Base-by-base conservation (phyloP, 768 basidiomycete genomes). In the Hericium alpestre region DNA sequence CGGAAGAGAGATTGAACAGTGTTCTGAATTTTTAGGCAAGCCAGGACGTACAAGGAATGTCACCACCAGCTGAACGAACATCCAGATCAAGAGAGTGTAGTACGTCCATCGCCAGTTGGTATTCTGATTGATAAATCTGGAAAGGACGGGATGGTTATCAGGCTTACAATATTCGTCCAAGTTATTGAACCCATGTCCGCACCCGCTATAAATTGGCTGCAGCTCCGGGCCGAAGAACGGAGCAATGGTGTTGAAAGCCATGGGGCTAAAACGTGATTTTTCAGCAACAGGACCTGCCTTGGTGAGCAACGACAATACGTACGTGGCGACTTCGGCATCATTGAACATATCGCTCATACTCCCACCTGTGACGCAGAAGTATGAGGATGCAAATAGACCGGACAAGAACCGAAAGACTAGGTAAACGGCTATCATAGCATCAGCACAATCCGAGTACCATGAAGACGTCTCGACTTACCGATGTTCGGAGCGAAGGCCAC, bases 81-180 rank as follows among this genome's bases (percentile, higher is more conserved):
- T 74, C 91, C 90, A 93, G 20, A 86, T 86, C 1, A 84, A 59
- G 56, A 85, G 66, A 15, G 86, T 69, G 56, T 83, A 81, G 70
- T 84, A 93, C 0, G 87, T 88, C 90, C 89, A 92, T 58, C 86
- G 70, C 87, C 86, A 87, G 49, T 76, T 63, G 1, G 76, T 59
- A 61, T 83, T 72, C 79, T 87, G 59, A 13, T 47, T 55, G 25
- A 56, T 18, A 11, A 62, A 63, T 2, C 51, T 58, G 41, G 11
- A 18, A 23, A 38, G 5, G 10, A 18, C 20, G 41, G 13, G 5
- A 51, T 3, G 25, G 32, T 32, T 10, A 32, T 7, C 32, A 8
- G 32, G 49, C 15, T 11, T 11, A 16, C 18, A 12, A 39, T 12
- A 32, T 20, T 54, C 25, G 5, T 37, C 16, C 9, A 38, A 15